These are phyloP conservation scores for Phytopythium delawarense DNA, from an alignment of 352 stramenopile genomes.

Conservation along the genomic window DNA sequence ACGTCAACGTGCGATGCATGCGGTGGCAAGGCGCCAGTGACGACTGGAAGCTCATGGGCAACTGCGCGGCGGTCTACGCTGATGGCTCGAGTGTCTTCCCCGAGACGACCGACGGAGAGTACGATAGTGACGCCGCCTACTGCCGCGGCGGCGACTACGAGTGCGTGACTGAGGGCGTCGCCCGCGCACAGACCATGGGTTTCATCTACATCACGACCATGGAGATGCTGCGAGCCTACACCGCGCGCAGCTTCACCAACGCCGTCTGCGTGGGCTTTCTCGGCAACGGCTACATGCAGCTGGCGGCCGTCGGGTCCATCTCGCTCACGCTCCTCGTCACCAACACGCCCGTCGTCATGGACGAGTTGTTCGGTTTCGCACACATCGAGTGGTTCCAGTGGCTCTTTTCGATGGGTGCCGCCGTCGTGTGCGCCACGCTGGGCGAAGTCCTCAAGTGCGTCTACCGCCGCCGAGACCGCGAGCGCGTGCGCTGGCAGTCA, in stretches of 20 bases:
- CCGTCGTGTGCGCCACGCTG: conserved; percentile 24
- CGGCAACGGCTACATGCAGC: conserved; percentile 39
- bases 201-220: conserved; percentile 50
- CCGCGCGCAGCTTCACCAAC: conserved; percentile 40
- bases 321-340: conserved; percentile 33
- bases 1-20: conserved; percentile 18
- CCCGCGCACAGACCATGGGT: conserved; percentile 35
- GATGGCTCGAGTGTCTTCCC: conserved; percentile 21
- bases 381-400: conserved; percentile 41
- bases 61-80: conserved; percentile 18
- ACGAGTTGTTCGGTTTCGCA: conserved; percentile 36
- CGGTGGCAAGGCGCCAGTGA: conserved; percentile 19
- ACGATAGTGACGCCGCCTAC: conserved; percentile 15
- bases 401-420: conserved; percentile 31
- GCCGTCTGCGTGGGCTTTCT: conserved; percentile 34
- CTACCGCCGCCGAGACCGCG: conserved; percentile 31
- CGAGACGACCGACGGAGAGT: conserved; percentile 6
- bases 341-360: conserved; percentile 27
- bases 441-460: conserved; percentile 38
- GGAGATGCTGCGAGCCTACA: conserved; percentile 47
- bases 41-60: conserved; percentile 23
- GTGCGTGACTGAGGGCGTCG: conserved; percentile 35
- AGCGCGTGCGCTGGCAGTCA: conserved; percentile 19
- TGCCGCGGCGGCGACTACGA: conserved; percentile 26
- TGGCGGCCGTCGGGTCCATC: conserved; percentile 32